Evolutionary conservation across 2,329 filamentous ascomycete species (phyloP), one percentile per base, ranked within the genome.

Genomic region (Penicillium aurantiogriseum): DNA sequence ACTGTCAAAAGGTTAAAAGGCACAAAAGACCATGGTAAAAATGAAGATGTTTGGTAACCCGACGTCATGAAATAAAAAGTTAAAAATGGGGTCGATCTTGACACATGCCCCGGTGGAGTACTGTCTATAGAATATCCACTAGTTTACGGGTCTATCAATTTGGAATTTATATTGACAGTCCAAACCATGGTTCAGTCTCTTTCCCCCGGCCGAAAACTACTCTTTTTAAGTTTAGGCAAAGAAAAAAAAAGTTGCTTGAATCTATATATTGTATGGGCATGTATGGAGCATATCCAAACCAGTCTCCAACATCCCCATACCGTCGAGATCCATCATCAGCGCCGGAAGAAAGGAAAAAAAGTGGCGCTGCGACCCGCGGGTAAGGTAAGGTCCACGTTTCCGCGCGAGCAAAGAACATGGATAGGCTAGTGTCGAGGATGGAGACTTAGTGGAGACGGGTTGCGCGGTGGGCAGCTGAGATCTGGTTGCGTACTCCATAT

Each of bases 331-430:
- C 8, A 19, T n/a, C 19, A 19, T 29, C n/a, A 56, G 56, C 52
- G 35, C 29, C 44, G 38, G 51, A 44, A 23, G 52, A 47, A 27
- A 33, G 50, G 2, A 3, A 25, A 43, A 50, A 54, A 61, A 55
- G 54, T 48, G 59, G 52, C 56, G 25, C 52, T 25, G 35, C 29
- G 49, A 62, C 56, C 56, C 56, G 43, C 54, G 42, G 29, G 36
- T 48, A 61, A 61, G 48, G 48, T 39, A 55, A 39, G 56, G 61
- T 59, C 64, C 61, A 66, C 59, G 62, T 63, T 65, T 57, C 42
- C 57, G 27, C 62, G 45, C 57, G 57, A 51, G 58, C 54, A 64
- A 62, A 61, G 58, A 60, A 55, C 56, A 59, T 54, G 52, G 59
- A 62, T 59, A 55, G 50, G 31, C 56, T 23, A 44, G 21, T 36